Percentiles rank a stretch among this genome's conserved stretches.
These are phyloP conservation scores for Capillidium rhysosporum DNA, from an alignment of 371 early-diverging fungal genomes.

Conservation along the genomic window DNA sequence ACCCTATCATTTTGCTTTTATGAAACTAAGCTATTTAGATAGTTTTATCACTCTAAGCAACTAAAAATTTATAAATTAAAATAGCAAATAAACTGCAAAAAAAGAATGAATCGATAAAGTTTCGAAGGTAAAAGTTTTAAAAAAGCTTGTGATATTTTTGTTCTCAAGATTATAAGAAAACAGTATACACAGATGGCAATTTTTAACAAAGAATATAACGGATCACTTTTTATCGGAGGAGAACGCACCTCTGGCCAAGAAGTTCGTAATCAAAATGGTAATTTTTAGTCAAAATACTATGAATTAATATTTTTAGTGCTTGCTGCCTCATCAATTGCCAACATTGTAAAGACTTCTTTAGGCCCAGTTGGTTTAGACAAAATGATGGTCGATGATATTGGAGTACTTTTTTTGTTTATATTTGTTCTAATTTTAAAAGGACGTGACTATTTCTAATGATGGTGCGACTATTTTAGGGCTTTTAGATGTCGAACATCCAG, in stretches of 20 bases:
- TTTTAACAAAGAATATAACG: constrained; percentile 18
- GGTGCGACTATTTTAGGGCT: constrained; percentile 98
- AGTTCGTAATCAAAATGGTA: constrained; percentile 92
- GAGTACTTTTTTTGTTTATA: constrained; percentile 27
- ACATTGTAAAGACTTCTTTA: constrained; percentile 95
- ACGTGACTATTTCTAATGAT: constrained; percentile 99
- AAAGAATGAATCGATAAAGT: no score
- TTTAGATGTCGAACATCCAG: constrained; percentile 96
- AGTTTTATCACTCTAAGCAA: no score
- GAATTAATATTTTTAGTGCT: constrained; percentile 18
- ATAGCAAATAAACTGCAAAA: no score
- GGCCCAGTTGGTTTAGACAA: constrained; percentile 99
- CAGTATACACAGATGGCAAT: constrained; percentile 7
- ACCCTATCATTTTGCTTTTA: no score
- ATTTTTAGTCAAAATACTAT: neutral
- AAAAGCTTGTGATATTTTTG: no score
- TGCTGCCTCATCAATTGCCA: constrained; percentile 76
- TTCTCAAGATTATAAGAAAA: no score
- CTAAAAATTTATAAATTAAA: no score
- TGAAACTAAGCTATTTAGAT: no score
- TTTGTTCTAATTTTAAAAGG: constrained; percentile 23
- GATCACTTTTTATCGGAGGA: constrained; percentile 65
- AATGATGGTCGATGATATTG: constrained; percentile 99
- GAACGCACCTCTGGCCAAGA: constrained; percentile 84
- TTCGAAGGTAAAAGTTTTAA: no score